Evolutionary conservation across 345 rosid species (phyloP).

Genomic region (Brassica incana): DNA sequence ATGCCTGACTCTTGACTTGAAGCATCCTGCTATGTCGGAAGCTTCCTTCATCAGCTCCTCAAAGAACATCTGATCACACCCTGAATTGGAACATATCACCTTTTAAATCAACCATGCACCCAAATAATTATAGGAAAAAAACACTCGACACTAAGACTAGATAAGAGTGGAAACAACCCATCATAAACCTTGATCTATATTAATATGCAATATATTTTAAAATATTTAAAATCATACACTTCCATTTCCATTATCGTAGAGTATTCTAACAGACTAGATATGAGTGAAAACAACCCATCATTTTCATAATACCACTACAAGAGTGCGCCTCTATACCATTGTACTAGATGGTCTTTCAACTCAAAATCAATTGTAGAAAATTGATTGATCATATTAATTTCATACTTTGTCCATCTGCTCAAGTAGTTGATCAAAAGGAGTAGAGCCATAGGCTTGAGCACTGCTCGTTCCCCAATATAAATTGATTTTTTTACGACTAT

Average conservation of each 20-base stretch:
- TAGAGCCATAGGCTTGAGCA: neutral
- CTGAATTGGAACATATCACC: slow-evolving; percentile 41
- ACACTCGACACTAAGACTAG: neutral
- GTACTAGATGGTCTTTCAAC: neutral
- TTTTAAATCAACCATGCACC: neutral
- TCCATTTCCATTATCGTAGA: neutral
- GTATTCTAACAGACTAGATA: neutral
- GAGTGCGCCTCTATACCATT: neutral
- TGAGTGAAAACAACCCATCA: neutral
- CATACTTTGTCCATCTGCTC: neutral
- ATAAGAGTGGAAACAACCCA: too few species aligned
- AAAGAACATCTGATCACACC: slow-evolving; percentile 84
- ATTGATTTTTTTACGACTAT: neutral
- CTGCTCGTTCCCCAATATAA: neutral
- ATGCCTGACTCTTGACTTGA: slow-evolving; percentile 70
- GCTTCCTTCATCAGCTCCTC: slow-evolving; percentile 86
- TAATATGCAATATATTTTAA: neutral
- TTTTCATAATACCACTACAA: neutral
- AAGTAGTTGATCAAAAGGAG: neutral
- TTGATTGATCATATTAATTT: neutral
- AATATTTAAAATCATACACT: neutral
- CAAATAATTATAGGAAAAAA: neutral
- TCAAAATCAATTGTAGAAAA: neutral
- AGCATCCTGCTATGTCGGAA: slow-evolving; percentile 74
- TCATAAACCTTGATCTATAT: too few species aligned